These are phyloP conservation scores for Catunica adiposa DNA, from an alignment of 2,329 filamentous ascomycete species.

Conservation along the genomic window DNA sequence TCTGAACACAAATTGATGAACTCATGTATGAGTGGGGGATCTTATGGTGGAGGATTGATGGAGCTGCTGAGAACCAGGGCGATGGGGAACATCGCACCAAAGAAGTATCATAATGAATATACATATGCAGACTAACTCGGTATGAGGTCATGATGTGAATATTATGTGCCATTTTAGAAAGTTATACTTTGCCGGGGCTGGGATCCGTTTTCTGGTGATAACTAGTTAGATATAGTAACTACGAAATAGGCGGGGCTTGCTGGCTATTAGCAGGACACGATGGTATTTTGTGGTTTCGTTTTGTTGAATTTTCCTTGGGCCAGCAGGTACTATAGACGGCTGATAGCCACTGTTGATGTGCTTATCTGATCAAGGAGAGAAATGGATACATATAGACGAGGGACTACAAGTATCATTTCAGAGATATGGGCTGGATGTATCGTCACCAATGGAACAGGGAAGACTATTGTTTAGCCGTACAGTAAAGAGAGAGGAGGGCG, in stretches of 20 bases:
- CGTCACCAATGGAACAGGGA: not conserved
- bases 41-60: not conserved
- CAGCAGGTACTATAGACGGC: no score
- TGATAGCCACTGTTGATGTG: no score
- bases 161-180: not conserved
- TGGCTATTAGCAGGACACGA: not conserved
- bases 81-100: not conserved
- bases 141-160: slow-evolving; percentile 1
- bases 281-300: not conserved
- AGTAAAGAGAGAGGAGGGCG: not conserved
- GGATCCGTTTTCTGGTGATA: not conserved
- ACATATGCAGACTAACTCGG: not conserved
- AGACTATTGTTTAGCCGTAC: not conserved
- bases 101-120: not conserved
- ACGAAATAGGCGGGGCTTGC: no score
- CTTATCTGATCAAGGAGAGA: no score
- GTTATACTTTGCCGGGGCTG: not conserved
- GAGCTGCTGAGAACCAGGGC: not conserved
- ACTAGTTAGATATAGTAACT: not conserved
- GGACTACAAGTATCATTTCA: not conserved
- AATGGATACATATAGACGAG: no score
- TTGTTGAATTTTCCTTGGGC: no score
- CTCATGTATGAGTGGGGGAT: not conserved
- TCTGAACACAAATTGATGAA: not conserved
- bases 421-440: not conserved